Evolutionary conservation across 441 rosid genomes (phyloP), one percentile per base, ranked within the genome.

Genomic region (Euphorbia neoarborescens): DNA sequence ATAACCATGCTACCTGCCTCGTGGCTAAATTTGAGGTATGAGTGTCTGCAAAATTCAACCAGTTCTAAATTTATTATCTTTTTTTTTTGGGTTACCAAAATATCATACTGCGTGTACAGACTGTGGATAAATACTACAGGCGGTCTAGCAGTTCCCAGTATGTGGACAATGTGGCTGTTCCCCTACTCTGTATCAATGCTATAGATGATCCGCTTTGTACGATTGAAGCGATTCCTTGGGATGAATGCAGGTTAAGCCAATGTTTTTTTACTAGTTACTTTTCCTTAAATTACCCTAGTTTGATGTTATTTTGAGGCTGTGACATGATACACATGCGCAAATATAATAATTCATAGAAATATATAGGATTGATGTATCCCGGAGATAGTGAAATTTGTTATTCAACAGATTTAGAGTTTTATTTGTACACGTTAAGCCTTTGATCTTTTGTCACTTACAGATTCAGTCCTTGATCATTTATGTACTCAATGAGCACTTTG

Each of bases 201-300:
- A 74, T 93, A 69, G 94, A 93, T 78, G 97, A 93, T 81, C 98
- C 98, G 17, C 78, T 90, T 62, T 93, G 98, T 76, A 87, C 97
- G 7, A 79, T 76, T 61, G 98, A 93, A 89, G 94, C 97, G 74
- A 89, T 93, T 79, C 98, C 96, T 44, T 93, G 92, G 94, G 98
- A 93, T 73, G 98, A 93, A 80, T 93, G 98, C 92, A 81, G 96
- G 98, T 88, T 79, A 58, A 76, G 63, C 67, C 72, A 46, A 9
- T n/a, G n/a, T 70, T 14, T 44, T 54, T 30, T 51, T 40, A 72
- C 27, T 48, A 27, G 32, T 40, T 62, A 48, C 14, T 42, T 59
- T 62, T 27, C 46, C 50, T 61, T 67, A 56, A 12, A 37, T 28
- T 61, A 19, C 42, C 34, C 42, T 17, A 22, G 34, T 25, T 4